Conservation (phyloP, 441 rosid genomes). For the Capsella rubella region DNA sequence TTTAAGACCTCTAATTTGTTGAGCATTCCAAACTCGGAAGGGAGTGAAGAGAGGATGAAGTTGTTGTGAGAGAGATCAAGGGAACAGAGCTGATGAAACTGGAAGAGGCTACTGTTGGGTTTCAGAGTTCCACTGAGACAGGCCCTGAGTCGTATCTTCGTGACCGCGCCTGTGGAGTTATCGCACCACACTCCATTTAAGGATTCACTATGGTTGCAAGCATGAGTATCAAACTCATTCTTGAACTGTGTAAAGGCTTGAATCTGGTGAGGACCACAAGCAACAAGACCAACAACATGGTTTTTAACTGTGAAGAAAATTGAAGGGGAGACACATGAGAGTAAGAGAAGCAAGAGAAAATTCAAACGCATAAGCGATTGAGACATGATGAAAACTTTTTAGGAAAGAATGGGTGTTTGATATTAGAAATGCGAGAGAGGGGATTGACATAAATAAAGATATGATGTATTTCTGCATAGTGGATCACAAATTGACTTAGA, state of each 20-base stretch:
- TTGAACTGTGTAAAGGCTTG: background rate
- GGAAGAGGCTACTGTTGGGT: background rate
- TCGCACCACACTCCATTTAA: background rate
- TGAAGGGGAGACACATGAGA: background rate
- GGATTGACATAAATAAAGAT: background rate
- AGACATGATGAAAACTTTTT: background rate
- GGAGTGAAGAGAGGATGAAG: background rate
- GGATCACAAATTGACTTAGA: background rate
- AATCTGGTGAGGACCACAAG: background rate
- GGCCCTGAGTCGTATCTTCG: background rate
- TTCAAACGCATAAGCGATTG: background rate
- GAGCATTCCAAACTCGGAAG: background rate
- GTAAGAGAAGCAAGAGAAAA: background rate
- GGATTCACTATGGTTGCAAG: background rate
- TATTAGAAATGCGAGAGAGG: background rate
- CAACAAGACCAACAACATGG: background rate
- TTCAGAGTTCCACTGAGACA: background rate
- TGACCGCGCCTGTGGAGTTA: background rate
- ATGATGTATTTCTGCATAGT: background rate
- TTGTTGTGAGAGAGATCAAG: background rate
- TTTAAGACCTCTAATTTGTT: constrained; percentile 11
- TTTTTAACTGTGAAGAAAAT: background rate
- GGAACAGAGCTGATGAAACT: background rate
- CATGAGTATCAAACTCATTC: background rate
- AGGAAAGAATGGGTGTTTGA: background rate